Evolutionary conservation across 2,329 filamentous ascomycete species (phyloP).

Genomic region (Sclerotinia minor): DNA sequence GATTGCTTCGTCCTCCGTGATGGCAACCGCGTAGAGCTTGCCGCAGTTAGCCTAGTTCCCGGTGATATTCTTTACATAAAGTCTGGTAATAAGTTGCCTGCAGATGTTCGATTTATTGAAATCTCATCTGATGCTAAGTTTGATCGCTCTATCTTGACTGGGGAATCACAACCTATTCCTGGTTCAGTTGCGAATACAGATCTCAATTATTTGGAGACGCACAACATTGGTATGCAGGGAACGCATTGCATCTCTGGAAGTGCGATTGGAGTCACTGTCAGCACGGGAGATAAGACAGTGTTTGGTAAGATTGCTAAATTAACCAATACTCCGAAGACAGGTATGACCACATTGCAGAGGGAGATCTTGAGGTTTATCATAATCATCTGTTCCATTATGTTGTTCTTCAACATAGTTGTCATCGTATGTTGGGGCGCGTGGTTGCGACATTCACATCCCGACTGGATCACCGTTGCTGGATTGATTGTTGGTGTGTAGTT

Average conservation of each 20-base stretch:
- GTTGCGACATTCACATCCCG: constrained; percentile 62
- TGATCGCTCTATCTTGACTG: constrained; percentile 72
- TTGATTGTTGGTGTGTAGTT: constrained; percentile 57
- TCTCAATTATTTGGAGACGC: constrained; percentile 73
- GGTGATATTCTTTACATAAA: constrained; percentile 69
- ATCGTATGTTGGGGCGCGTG: constrained; percentile 69
- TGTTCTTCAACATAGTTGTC: constrained; percentile 62
- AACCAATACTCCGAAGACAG: constrained; percentile 65
- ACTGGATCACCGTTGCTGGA: constrained; percentile 69
- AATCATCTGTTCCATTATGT: constrained; percentile 67
- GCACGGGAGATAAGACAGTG: constrained; percentile 69
- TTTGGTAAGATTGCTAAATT: constrained; percentile 73
- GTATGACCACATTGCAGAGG: constrained; percentile 67
- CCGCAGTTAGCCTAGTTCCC: constrained; percentile 63
- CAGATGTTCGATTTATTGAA: constrained; percentile 69
- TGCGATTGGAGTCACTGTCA: constrained; percentile 66
- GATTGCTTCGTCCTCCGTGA: constrained; percentile 65
- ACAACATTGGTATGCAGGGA: constrained; percentile 73
- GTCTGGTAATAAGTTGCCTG: constrained; percentile 70
- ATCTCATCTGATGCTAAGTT: constrained; percentile 70
- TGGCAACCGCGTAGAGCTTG: constrained; percentile 50
- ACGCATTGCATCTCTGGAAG: constrained; percentile 72
- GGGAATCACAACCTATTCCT: constrained; percentile 63
- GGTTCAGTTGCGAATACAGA: constrained; percentile 65
- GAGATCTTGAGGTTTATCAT: constrained; percentile 71